phyloP scores from a whole-genome alignment of 1,139 yeast genomes.

The Nakaseomyces glabratus region DNA sequence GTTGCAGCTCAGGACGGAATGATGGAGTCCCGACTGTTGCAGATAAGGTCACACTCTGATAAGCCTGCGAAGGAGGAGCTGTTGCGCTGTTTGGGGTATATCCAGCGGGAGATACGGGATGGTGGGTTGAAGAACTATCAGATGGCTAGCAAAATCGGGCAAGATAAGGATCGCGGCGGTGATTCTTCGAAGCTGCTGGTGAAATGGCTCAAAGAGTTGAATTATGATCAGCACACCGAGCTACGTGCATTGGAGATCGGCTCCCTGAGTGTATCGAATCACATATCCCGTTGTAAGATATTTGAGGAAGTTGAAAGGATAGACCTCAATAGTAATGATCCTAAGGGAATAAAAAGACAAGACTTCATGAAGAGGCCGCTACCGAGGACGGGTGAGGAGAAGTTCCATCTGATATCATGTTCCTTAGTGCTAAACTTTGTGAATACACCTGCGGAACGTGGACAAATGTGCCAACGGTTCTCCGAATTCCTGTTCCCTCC shows the following conservation, averaged over 20 bases:
- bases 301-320: conserved; percentile 49
- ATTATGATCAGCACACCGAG: conserved; percentile 19
- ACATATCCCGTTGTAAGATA: conserved; percentile 49
- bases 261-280: conserved; percentile 58
- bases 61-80: conserved; percentile 16
- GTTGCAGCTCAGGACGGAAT: too few relatives aligned
- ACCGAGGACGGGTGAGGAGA: conserved; percentile 39
- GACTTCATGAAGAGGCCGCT: conserved; percentile 75
- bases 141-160: conserved; percentile 82
- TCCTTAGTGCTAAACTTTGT: conserved; percentile 86
- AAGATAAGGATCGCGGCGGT: conserved; percentile 68
- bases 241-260: conserved; percentile 69
- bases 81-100: conserved; percentile 37
- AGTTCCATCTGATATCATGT: conserved; percentile 63
- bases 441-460: conserved; percentile 60
- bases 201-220: conserved; percentile 49
- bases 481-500: conserved; percentile 41
- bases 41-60: conserved; percentile 7
- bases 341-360: conserved; percentile 53
- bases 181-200: conserved; percentile 74
- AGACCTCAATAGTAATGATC: conserved; percentile 76
- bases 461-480: conserved; percentile 63
- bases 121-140: conserved; percentile 77
- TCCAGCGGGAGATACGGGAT: conserved; percentile 49
- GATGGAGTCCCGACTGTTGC: not conserved